Evolutionary conservation across 225 moss, liverwort and hornwort species (phyloP).

Genomic region (Bryum argenteum): DNA sequence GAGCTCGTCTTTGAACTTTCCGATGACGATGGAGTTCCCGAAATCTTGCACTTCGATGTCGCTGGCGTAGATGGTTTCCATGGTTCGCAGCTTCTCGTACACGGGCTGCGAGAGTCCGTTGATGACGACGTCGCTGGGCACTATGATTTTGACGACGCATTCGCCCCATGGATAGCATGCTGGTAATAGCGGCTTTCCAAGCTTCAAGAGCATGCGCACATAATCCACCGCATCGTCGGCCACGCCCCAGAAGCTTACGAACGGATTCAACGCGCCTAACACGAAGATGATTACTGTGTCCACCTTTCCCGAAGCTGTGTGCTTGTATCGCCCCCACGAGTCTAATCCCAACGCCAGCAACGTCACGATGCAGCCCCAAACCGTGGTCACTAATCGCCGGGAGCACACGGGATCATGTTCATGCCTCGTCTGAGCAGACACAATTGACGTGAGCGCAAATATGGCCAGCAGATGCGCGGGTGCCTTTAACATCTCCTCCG

Average conservation of each 20-base stretch:
- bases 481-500: not conserved
- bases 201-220: conserved; percentile 36
- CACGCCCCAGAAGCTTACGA: conserved; percentile 51
- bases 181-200: conserved; percentile 35
- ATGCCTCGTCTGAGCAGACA: conserved; percentile 16
- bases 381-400: conserved; percentile 39
- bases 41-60: conserved; percentile 45
- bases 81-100: conserved; percentile 32
- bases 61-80: conserved; percentile 34
- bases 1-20: conserved; percentile 36
- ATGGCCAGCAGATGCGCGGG: not conserved
- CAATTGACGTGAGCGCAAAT: conserved; percentile 19
- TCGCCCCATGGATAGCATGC: conserved; percentile 43
- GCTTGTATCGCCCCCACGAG: conserved; percentile 51
- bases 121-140: conserved; percentile 51
- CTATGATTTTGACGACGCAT: conserved; percentile 44
- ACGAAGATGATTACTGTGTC: conserved; percentile 47
- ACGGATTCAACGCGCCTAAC: conserved; percentile 48
- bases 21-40: conserved; percentile 37
- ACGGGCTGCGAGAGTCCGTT: conserved; percentile 34
- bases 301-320: conserved; percentile 36
- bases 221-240: conserved; percentile 49
- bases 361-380: conserved; percentile 47
- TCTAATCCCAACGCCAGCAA: conserved; percentile 47
- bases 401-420: conserved; percentile 19